Conservation (phyloP, 2,329 filamentous ascomycete species). For the Colletotrichum phormii region DNA sequence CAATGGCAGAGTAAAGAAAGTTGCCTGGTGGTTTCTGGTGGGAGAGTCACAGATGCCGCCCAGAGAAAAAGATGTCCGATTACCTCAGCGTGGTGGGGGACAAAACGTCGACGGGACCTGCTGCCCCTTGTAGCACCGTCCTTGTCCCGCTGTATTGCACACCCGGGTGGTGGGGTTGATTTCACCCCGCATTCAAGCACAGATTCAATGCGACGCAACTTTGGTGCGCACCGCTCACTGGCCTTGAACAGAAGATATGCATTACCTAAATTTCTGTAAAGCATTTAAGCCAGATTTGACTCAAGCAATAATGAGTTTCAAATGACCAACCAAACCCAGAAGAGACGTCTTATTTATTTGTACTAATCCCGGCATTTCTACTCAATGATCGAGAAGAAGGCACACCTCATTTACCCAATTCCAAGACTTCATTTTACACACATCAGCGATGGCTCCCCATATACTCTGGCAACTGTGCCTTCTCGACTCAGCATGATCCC, state of each 20-base stretch:
- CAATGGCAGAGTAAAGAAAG: neutral
- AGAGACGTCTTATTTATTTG: neutral
- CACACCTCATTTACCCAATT: neutral
- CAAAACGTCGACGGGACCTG: neutral
- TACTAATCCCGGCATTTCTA: too few relatives aligned
- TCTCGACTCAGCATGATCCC: constrained; percentile 79
- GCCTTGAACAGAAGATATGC: neutral
- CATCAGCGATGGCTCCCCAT: constrained; percentile 85
- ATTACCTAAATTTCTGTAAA: neutral
- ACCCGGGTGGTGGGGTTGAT: constrained; percentile 13
- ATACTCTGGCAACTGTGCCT: constrained; percentile 75
- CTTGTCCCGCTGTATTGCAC: neutral
- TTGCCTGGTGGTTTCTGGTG: neutral
- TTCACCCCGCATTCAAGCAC: constrained; percentile 11
- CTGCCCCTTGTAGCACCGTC: neutral
- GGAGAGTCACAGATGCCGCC: constrained; percentile 10
- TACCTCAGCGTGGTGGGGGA: constrained; percentile 31
- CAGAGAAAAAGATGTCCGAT: constrained; percentile 23
- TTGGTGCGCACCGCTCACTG: neutral
- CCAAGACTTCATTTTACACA: constrained; percentile 63
- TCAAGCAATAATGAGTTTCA: neutral
- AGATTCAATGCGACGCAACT: neutral
- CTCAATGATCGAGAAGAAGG: neutral
- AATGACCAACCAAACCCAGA: neutral
- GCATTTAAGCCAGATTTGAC: neutral